Evolutionary conservation across 1,139 yeast genomes (phyloP), one percentile per base, ranked within the genome.

Genomic region (Lodderomyces pseudojiufengensis): DNA sequence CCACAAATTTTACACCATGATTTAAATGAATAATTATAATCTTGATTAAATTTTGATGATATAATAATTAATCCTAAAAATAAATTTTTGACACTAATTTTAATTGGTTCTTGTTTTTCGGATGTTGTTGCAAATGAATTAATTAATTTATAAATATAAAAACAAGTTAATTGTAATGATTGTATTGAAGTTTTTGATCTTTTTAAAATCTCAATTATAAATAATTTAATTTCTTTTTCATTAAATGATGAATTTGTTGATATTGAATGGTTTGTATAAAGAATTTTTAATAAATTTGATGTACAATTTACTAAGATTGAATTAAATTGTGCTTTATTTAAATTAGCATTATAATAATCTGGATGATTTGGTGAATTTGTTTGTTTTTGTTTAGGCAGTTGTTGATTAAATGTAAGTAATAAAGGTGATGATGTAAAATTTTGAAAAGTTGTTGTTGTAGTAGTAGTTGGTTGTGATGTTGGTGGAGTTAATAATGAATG

Each of bases 1-100:
- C 94, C 92, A 35, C 86, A 76, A 35, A 85, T 79, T 51, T 77
- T 78, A 36, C 83, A 66, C 95, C 95, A 85, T n/a, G 84, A 76
- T 46, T 69, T 70, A 46, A 82, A 71, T 15, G 84, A 69, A 56
- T 76, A 84, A 52, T 81, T 82, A 39, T 79, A 75, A 57, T 85
- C 95, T 54, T 80, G 87, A 43, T 75, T 68, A 54, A 79, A 84
- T 54, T 85, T 85, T 37, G 83, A 75, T 2, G 92, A 80, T 33
- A 84, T 62, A 39, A 84, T 81, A 36, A 84, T 56, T 48, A 84
- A 70, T 3, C 82, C 76, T 43, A 85, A 65, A 46, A 85, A 80
- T 31, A 79, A 68, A 44, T 84, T 76, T 48, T 84, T 76, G 6
- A 87, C 82, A 50, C 85, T 80, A 21, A 29, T 38, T 31, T 35